Conservation (phyloP, 495 filamentous ascomycete species). For the Penicillium manginii region DNA sequence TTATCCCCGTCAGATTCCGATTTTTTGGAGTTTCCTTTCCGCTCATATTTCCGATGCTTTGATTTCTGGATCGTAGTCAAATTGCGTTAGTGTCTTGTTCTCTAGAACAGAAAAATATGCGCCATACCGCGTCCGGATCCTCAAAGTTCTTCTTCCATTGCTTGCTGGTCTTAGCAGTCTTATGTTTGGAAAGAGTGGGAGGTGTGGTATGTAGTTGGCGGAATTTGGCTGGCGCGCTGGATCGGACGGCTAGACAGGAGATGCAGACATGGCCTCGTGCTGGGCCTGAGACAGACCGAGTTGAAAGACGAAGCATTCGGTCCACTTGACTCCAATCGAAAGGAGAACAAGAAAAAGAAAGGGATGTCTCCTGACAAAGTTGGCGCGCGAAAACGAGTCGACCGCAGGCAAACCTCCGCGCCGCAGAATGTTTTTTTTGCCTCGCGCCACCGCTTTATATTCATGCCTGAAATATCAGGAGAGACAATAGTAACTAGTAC, state of each 20-base stretch:
- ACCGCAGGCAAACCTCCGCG: slow-evolving; percentile 4
- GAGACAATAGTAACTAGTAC: neutral
- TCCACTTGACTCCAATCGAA: slow-evolving; percentile 8
- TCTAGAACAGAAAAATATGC: neutral
- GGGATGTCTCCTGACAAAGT: neutral
- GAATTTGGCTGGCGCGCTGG: slow-evolving; percentile 24
- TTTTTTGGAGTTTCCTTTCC: neutral
- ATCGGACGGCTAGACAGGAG: slow-evolving; percentile 39
- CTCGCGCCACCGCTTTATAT: slow-evolving; percentile 17
- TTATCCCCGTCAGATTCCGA: neutral
- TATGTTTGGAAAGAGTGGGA: slow-evolving; percentile 12
- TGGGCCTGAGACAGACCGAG: slow-evolving; percentile 48
- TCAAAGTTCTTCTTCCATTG: neutral
- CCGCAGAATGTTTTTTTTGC: slow-evolving; percentile 34
- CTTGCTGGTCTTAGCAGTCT: slow-evolving; percentile 1
- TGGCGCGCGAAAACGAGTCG: neutral
- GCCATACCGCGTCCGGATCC: neutral
- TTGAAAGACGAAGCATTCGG: slow-evolving; percentile 47
- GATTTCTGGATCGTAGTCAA: neutral
- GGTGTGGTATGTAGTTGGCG: slow-evolving; percentile 36
- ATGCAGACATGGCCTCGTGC: slow-evolving; percentile 41
- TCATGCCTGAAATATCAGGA: neutral
- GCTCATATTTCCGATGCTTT: neutral
- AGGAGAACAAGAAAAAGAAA: slow-evolving; percentile 7
- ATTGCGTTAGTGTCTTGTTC: neutral